Evolutionary conservation across 306 rosid genomes (phyloP).

Genomic region (Castanospermum australe): DNA sequence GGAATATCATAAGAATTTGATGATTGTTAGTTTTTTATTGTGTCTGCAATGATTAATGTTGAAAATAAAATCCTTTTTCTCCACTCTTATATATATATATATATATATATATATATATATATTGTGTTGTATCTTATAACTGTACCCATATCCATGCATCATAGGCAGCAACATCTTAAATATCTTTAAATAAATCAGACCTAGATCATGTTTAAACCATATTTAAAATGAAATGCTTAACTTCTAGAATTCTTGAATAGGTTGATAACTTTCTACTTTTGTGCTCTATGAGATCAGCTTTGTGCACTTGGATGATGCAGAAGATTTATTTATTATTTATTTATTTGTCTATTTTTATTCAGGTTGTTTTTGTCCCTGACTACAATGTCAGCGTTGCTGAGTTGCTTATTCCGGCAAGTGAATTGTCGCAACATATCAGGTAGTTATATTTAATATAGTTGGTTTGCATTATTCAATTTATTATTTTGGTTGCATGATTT

Average conservation of each 20-base stretch:
- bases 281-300: conserved; percentile 5
- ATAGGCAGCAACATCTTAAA: not conserved
- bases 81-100: too few species aligned
- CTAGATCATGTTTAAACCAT: not conserved
- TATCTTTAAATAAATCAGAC: not conserved
- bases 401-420: conserved; percentile 94
- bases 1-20: too few species aligned
- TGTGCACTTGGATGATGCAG: conserved; percentile 1
- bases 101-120: too few species aligned
- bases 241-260: conserved; percentile 6
- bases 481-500: not conserved
- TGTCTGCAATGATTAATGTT: too few species aligned
- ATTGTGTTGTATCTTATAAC: too few species aligned
- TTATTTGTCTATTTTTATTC: conserved; percentile 19
- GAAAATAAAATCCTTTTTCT: too few species aligned
- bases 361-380: conserved; percentile 96
- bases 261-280: not conserved
- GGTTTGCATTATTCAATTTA: conserved; percentile 11
- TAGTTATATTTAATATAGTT: conserved; percentile 28
- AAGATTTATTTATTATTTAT: conserved; percentile 8
- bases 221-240: not conserved
- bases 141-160: too few species aligned
- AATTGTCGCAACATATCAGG: conserved; percentile 98
- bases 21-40: too few species aligned
- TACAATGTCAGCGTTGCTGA: conserved; percentile 97